Evolutionary conservation across 495 filamentous ascomycete genomes (phyloP).

Genomic region (Penicillium paradoxum): DNA sequence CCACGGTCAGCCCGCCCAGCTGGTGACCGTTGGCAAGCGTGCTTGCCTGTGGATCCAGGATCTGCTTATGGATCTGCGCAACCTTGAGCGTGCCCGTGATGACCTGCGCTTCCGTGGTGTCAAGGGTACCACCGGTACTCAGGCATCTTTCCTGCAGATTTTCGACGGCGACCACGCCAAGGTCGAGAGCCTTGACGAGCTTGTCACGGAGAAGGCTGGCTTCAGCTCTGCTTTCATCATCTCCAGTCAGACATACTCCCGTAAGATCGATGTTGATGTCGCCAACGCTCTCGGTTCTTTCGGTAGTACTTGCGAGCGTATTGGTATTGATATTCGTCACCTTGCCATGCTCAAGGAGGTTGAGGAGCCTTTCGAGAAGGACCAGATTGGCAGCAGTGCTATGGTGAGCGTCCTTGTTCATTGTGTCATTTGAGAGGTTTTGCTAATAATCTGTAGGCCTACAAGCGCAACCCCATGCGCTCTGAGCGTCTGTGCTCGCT

Average conservation of each 20-base stretch:
- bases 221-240: slow-evolving; percentile 70
- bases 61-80: slow-evolving; percentile 78
- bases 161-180: slow-evolving; percentile 78
- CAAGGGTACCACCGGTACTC: slow-evolving; percentile 74
- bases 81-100: slow-evolving; percentile 68
- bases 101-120: slow-evolving; percentile 80
- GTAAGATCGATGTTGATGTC: slow-evolving; percentile 80
- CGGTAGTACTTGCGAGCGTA: slow-evolving; percentile 74
- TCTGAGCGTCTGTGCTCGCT: slow-evolving; percentile 79
- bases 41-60: slow-evolving; percentile 84
- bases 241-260: slow-evolving; percentile 74
- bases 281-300: slow-evolving; percentile 77
- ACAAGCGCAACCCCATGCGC: slow-evolving; percentile 90
- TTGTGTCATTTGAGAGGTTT: neutral
- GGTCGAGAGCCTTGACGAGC: slow-evolving; percentile 65
- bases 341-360: slow-evolving; percentile 76
- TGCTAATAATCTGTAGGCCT: slow-evolving; percentile 52
- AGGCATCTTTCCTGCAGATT: slow-evolving; percentile 76
- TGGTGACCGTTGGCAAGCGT: slow-evolving; percentile 73
- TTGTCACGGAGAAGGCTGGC: slow-evolving; percentile 80
- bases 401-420: slow-evolving; percentile 38
- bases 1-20: slow-evolving; percentile 75
- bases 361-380: slow-evolving; percentile 86
- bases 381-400: slow-evolving; percentile 49
- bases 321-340: slow-evolving; percentile 71